Evolutionary conservation across 495 filamentous ascomycete species (phyloP), one percentile per base, ranked within the genome.

Genomic region (Penicillium diatomitis): DNA sequence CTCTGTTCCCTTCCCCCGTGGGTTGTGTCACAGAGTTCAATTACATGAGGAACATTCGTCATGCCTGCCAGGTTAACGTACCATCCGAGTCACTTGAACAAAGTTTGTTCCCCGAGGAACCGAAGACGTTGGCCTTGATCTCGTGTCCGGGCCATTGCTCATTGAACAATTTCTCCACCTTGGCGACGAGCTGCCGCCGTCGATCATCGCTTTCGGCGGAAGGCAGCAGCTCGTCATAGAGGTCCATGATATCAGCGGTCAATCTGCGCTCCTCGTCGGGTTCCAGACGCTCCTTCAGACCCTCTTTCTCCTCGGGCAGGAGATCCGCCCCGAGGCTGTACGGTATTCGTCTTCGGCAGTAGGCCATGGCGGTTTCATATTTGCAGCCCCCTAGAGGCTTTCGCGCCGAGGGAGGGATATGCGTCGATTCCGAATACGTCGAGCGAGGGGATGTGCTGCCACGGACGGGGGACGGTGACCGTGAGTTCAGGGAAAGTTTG

Each of bases 41-140:
- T 42, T n/a, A 20, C 20, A 20, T 20, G 20, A 20, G 20, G 20
- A 20, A 20, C 20, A 20, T 20, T 20, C 20, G 20, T 20, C 20
- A 20, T 11, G 4, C 32, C 8, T 11, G 5, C 40, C 35, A 29
- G n/a, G 8, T 40, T 31, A 34, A 78, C 80, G 55, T 69, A 96
- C 90, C 89, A 71, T 98, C 92, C 46, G 94, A 97, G 60, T 97
- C 90, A 70, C 87, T 91, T 11, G 94, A 95, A 63, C 88, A 96
- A 35, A 97, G 75, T 57, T 94, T 75, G 62, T 98, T 98, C 44
- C 92, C 92, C 36, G 94, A 96, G 4, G 94, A 97, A 12, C 92
- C 92, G 78, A 97, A 98, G 31, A 97, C 81, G 62, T 94, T 83
- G 11, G 95, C 94, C 60, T 80, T 81, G 54, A 96, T 96, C 49